phyloP scores from a whole-genome alignment of 2,329 filamentous ascomycete genomes.

The Ophiocordyceps camponoti-rufipedis region DNA sequence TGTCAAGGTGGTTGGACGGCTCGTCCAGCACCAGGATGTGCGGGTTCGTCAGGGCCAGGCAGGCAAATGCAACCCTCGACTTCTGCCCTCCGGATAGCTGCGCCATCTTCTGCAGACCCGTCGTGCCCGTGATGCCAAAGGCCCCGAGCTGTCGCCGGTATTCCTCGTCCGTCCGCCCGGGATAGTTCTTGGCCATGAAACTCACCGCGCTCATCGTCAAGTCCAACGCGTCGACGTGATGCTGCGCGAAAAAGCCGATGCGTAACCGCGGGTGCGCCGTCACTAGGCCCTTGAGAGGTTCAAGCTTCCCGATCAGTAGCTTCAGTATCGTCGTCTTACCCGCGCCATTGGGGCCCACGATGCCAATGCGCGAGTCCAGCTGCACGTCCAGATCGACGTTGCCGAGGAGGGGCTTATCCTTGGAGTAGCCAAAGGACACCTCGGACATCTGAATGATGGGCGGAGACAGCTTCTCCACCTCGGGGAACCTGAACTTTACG shows the following conservation, averaged over 20 bases:
- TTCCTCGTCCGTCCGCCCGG: slow-evolving; percentile 84
- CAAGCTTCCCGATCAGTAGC: slow-evolving; percentile 76
- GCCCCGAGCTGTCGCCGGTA: slow-evolving; percentile 90
- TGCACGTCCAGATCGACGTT: slow-evolving; percentile 94
- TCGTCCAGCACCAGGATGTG: slow-evolving; percentile 97
- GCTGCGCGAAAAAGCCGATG: slow-evolving; percentile 93
- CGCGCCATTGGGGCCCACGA: slow-evolving; percentile 96
- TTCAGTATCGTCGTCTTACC: slow-evolving; percentile 98
- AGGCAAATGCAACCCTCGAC: slow-evolving; percentile 96
- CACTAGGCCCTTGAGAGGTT: slow-evolving; percentile 62
- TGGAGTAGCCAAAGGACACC: slow-evolving; percentile 75
- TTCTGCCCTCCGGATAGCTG: slow-evolving; percentile 94
- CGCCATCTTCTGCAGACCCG: slow-evolving; percentile 89
- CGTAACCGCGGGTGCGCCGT: slow-evolving; percentile 76
- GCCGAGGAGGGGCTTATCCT: slow-evolving; percentile 60
- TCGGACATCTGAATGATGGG: slow-evolving; percentile 95
- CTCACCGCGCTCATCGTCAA: slow-evolving; percentile 75
- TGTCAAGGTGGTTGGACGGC: slow-evolving; percentile 96
- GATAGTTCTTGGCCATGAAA: slow-evolving; percentile 90
- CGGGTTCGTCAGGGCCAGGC: slow-evolving; percentile 78
- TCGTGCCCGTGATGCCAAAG: slow-evolving; percentile 81
- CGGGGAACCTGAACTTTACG: slow-evolving; percentile 92
- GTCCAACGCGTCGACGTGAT: slow-evolving; percentile 93
- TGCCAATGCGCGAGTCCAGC: slow-evolving; percentile 93
- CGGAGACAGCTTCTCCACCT: slow-evolving; percentile 92